These are phyloP conservation scores for Termitomyces bulborhizus DNA, from an alignment of 768 basidiomycete genomes.

Conservation along the genomic window DNA sequence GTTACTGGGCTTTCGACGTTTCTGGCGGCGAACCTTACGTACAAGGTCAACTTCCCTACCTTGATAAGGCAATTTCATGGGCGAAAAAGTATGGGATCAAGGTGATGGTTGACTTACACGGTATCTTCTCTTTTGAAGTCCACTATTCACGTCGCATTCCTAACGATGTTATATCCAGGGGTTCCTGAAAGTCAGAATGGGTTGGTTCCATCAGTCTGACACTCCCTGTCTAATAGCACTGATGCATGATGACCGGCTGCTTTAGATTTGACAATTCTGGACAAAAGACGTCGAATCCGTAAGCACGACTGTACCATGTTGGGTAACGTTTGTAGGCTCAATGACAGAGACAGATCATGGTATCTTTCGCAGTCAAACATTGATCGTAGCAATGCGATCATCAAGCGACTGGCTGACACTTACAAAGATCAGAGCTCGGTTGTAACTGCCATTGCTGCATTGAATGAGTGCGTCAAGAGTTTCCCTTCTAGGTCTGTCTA, in stretches of 20 bases:
- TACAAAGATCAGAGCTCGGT: constrained; percentile 47
- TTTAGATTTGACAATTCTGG: constrained; percentile 80
- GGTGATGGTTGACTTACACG: constrained; percentile 75
- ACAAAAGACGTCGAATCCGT: constrained; percentile 52
- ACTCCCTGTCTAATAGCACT: background rate
- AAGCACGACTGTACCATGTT: constrained; percentile 13
- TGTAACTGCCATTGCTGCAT: constrained; percentile 63
- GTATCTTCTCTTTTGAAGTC: constrained; percentile 16
- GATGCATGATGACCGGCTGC: constrained; percentile 1
- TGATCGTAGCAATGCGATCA: constrained; percentile 57
- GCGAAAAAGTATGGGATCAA: constrained; percentile 69
- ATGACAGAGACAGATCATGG: constrained; percentile 42
- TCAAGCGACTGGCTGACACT: constrained; percentile 55
- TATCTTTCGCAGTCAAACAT: constrained; percentile 62
- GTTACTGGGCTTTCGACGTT: constrained; percentile 88
- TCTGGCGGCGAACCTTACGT: constrained; percentile 73
- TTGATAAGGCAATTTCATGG: constrained; percentile 63
- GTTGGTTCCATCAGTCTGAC: constrained; percentile 27
- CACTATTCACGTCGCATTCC: background rate
- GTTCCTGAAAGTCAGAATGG: constrained; percentile 85
- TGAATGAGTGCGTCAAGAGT: constrained; percentile 60
- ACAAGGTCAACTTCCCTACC: constrained; percentile 68
- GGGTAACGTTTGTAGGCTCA: constrained; percentile 4
- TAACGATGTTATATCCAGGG: constrained; percentile 23
- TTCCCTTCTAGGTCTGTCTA: background rate